Percentiles rank a stretch among this genome's conserved stretches.
Evolutionary conservation across 129 eudicot genomes (phyloP).

Genomic region (Smallanthus sonchifolius): DNA sequence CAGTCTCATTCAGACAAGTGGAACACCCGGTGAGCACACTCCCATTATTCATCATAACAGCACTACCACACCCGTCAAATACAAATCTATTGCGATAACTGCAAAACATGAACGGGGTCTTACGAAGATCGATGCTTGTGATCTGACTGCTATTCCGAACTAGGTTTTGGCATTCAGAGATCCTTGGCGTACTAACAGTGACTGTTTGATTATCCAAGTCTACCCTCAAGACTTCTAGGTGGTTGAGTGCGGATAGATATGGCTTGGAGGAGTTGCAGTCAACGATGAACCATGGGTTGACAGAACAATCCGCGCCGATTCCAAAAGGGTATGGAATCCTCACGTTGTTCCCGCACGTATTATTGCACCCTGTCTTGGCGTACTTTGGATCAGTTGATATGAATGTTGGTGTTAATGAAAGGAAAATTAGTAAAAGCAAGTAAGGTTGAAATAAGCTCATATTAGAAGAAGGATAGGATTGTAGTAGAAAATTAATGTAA

Average conservation of each 20-base stretch:
- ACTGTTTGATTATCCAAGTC: not conserved
- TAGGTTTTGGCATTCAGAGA: not conserved
- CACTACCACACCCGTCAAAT: no score
- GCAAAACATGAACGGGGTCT: no score
- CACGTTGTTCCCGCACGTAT: not conserved
- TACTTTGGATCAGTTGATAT: no score
- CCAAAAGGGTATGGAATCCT: constrained; percentile 2
- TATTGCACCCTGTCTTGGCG: not conserved
- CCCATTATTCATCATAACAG: no score
- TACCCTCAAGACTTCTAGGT: not conserved
- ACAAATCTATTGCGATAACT: no score
- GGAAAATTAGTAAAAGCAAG: no score
- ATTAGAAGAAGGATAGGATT: not conserved
- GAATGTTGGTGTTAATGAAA: no score
- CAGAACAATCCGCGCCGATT: not conserved
- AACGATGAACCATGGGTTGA: not conserved
- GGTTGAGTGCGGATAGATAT: not conserved
- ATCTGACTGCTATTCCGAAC: not conserved
- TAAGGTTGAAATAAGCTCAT: not conserved
- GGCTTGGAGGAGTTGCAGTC: not conserved
- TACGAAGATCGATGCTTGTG: not conserved
- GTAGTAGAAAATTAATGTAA: not conserved
- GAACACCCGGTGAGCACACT: no score
- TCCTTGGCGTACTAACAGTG: not conserved
- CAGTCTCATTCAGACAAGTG: no score